A percentile compares a stretch with the other conserved stretches of the same genome.
Evolutionary conservation across 305 asterid species (phyloP).

Genomic region (Ajuga reptans): DNA sequence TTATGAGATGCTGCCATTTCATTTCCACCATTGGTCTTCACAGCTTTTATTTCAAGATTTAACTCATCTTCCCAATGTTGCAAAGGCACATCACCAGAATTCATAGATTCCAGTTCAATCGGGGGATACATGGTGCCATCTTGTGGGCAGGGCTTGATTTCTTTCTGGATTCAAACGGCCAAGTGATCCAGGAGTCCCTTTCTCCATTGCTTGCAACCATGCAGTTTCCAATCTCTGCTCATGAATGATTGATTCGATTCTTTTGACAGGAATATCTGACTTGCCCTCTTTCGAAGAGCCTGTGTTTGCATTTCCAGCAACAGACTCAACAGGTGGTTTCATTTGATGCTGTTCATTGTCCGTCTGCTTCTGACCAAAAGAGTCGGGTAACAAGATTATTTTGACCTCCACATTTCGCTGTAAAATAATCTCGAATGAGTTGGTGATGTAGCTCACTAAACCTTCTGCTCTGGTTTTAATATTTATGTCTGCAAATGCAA

Average conservation of each 20-base stretch:
- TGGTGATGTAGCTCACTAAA: conserved; percentile 76
- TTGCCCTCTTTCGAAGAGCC: conserved; percentile 38
- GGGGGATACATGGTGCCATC: conserved; percentile 37
- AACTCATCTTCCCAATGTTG: conserved; percentile 69
- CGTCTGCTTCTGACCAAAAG: conserved; percentile 25
- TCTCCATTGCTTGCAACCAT: conserved; percentile 81
- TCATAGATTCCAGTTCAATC: conserved; percentile 30
- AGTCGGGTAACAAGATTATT: conserved; percentile 50
- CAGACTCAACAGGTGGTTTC: conserved; percentile 22
- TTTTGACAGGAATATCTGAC: conserved; percentile 46
- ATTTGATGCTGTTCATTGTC: conserved; percentile 23
- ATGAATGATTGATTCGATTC: conserved; percentile 67
- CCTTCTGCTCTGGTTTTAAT: conserved; percentile 79
- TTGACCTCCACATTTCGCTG: conserved; percentile 67
- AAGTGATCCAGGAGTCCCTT: conserved; percentile 58
- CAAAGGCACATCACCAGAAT: conserved; percentile 32
- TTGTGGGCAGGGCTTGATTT: conserved; percentile 82
- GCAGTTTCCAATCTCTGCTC: conserved; percentile 87
- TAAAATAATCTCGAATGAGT: conserved; percentile 68
- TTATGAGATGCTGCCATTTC: conserved; percentile 31
- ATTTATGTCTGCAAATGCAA: conserved; percentile 60
- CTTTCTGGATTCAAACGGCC: conserved; percentile 58
- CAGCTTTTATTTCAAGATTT: conserved; percentile 48
- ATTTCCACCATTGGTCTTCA: conserved; percentile 42
- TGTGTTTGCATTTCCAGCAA: conserved; percentile 29